These are phyloP conservation scores for Copromyces sp. DNA, from an alignment of 495 filamentous ascomycete genomes.

Conservation along the genomic window DNA sequence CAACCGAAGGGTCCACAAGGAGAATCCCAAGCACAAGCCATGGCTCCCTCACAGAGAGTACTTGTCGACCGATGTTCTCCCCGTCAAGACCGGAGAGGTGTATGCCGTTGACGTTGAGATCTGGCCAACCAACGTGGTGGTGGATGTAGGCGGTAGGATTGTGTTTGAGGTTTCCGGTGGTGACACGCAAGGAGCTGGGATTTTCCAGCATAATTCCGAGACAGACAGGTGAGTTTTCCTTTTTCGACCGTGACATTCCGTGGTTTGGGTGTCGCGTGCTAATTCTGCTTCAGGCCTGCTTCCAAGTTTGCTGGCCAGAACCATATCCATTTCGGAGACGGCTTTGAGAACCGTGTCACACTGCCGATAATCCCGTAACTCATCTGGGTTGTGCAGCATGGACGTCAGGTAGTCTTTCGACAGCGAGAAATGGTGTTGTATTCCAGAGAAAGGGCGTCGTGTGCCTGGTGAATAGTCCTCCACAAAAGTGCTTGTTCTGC, in stretches of 20 bases:
- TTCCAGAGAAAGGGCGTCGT: background rate
- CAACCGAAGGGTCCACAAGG: conserved; percentile 40
- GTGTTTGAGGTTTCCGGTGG: conserved; percentile 49
- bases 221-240: conserved; percentile 17
- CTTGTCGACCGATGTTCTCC: conserved; percentile 43
- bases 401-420: background rate
- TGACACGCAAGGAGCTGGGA: conserved; percentile 52
- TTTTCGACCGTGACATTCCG: background rate
- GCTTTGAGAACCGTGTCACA: conserved; percentile 42
- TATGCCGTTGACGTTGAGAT: conserved; percentile 57
- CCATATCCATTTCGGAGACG: conserved; percentile 45
- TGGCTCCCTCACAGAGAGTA: conserved; percentile 55
- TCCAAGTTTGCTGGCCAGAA: conserved; percentile 42
- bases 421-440: background rate
- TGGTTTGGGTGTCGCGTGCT: background rate
- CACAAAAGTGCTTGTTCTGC: background rate
- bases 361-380: conserved; percentile 42
- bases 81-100: conserved; percentile 44
- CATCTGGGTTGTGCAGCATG: background rate
- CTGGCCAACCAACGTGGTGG: conserved; percentile 59
- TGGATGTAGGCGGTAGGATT: conserved; percentile 41
- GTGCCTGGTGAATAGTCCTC: background rate
- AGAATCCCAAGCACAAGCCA: conserved; percentile 36
- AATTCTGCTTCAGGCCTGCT: conserved; percentile 20
- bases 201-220: conserved; percentile 45